Conservation (phyloP, 768 basidiomycete species). For the Lentinula lateritia region DNA sequence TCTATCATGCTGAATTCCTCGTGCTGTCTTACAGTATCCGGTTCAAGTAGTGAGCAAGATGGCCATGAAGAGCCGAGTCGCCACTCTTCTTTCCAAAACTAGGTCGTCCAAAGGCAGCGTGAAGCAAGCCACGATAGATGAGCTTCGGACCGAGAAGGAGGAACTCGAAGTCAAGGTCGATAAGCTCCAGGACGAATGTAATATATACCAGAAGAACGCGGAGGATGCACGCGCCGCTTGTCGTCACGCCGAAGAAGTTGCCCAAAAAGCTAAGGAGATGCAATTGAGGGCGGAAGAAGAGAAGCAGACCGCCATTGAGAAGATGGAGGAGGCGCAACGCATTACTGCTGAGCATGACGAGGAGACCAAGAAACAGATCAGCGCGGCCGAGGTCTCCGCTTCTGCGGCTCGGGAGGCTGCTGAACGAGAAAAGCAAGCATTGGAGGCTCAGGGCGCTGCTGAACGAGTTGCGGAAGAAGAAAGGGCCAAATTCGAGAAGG, state of each 20-base stretch:
- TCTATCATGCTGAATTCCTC: background rate
- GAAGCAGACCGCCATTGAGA: background rate
- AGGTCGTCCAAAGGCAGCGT: background rate
- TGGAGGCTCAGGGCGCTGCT: background rate
- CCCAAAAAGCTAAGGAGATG: background rate
- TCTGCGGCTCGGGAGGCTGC: background rate
- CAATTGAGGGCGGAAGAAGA: background rate
- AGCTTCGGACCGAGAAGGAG: conserved; percentile 2
- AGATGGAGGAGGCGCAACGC: conserved; percentile 1
- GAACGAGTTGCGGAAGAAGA: background rate
- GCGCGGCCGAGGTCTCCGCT: background rate
- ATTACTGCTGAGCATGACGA: background rate
- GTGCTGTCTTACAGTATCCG: background rate
- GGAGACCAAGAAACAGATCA: background rate
- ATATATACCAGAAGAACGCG: background rate
- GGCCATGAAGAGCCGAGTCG: conserved; percentile 4
- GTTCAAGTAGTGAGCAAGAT: background rate
- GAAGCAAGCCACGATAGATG: background rate
- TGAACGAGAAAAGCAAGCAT: background rate
- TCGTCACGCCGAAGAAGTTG: background rate
- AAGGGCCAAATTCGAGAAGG: background rate
- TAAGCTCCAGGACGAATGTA: conserved; percentile 4
- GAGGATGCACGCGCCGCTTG: background rate
- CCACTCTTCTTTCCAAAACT: background rate
- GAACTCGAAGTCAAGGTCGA: background rate